phyloP scores from a whole-genome alignment of 2,329 filamentous ascomycete genomes.

The Xylaria sp. region DNA sequence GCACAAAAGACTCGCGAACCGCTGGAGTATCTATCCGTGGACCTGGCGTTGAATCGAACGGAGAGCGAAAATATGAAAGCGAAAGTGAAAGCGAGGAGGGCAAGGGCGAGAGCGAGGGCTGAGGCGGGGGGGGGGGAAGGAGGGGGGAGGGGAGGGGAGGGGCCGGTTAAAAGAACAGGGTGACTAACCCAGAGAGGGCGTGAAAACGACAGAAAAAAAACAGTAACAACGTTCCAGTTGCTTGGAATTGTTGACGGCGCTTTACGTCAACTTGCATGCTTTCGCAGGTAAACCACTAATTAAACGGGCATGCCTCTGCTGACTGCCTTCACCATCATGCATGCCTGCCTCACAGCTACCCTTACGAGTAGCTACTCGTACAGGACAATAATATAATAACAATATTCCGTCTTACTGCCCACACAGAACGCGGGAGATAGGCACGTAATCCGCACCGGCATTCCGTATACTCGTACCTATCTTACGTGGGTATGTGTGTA shows the following conservation, averaged over 20 bases:
- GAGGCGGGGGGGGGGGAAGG: not conserved
- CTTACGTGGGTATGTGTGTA: too few species aligned
- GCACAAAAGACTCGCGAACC: constrained; percentile 2
- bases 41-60: not conserved
- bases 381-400: too few species aligned
- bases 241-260: constrained; percentile 16
- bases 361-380: too few species aligned
- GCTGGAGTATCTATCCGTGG: constrained; percentile 8
- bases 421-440: too few species aligned
- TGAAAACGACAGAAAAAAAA: not conserved
- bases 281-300: constrained; percentile 3
- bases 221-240: not conserved
- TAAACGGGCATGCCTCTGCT: constrained; percentile 2
- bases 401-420: too few species aligned
- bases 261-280: constrained; percentile 20
- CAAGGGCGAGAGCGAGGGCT: constrained; percentile 1
- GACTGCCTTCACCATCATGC: too few species aligned
- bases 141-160: not conserved
- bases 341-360: too few species aligned
- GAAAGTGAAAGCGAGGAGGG: not conserved
- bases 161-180: not conserved
- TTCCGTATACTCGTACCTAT: not conserved
- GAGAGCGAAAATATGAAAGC: not conserved
- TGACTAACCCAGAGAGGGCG: not conserved
- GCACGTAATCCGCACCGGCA: not conserved